Evolutionary conservation across 108 stramenopile genomes (phyloP), one percentile per base, ranked within the genome.

Genomic region (Nitzschia putrida): DNA sequence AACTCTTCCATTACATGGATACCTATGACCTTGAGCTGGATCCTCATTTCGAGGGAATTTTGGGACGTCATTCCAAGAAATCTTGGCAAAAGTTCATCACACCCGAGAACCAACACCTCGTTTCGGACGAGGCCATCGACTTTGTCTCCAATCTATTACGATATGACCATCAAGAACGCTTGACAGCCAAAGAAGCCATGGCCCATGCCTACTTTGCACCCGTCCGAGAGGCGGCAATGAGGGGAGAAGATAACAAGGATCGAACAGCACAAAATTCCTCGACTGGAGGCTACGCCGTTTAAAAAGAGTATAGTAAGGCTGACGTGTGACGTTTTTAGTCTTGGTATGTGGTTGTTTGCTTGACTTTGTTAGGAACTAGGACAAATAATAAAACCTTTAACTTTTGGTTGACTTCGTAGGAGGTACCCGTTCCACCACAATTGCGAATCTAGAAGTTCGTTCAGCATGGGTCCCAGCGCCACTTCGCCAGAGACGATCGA

Each of bases 1-100:
- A 97, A 68, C 84, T 99, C 16, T 93, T 95, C 71, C 88, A 88
- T 41, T 99, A 97, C 68, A 80, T 99, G 40, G 95, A 97, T 66
- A 94, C 93, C 2, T 99, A 99, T 80, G 97, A 98, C 53, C 72
- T 98, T 67, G 97, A 98, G 78, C 79, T 98, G 38, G 97, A 98
- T 81, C 94, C 95, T 9, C 95, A 96, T 61, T 98, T 97, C 83
- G 97, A 98, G 84, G 96, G 96, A 37, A 91, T 99, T 66, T 79
- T 99, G 55, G 97, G 96, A 29, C 70, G 95, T 54, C 96, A 97
- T 73, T 89, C 95, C 37, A 95, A 97, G 79, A 98, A 98, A 69
- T 95, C 99, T 34, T 99, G 99, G 99, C 87, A 89, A 64, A 97
- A 96, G 75, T 99, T 99, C 79, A 79, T 98, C 61, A 98, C 95